phyloP scores from a whole-genome alignment of 306 rosid species.

The Dalbergia cultrata region DNA sequence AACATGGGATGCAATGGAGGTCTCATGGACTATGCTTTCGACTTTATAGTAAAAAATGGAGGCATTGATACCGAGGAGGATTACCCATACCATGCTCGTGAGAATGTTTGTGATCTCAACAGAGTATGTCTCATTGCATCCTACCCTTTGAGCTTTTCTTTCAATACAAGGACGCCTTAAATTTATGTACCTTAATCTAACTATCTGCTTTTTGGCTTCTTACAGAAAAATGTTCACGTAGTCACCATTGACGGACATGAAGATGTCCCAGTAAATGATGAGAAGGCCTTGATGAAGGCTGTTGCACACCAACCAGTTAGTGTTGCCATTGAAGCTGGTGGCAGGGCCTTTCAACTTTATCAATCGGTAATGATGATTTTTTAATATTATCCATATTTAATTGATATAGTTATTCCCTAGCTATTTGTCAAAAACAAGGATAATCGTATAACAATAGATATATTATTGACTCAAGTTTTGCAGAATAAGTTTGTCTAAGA shows the following conservation, averaged over 20 bases:
- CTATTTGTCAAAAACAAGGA: not conserved
- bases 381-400: not conserved
- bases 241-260: slow-evolving; percentile 83
- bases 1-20: slow-evolving; percentile 98
- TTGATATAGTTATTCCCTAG: not conserved
- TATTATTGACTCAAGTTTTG: not conserved
- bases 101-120: slow-evolving; percentile 69
- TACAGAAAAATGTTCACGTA: slow-evolving; percentile 73
- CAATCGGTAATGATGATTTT: slow-evolving; percentile 56
- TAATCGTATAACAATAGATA: not conserved
- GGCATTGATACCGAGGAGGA: slow-evolving; percentile 86
- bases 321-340: slow-evolving; percentile 97
- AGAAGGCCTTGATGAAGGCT: slow-evolving; percentile 77
- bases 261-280: slow-evolving; percentile 83
- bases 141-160: not conserved
- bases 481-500: slow-evolving; percentile 7
- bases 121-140: slow-evolving; percentile 54
- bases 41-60: slow-evolving; percentile 78
- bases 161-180: not conserved
- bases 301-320: slow-evolving; percentile 80
- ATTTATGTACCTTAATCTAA: not conserved
- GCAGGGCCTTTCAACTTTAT: slow-evolving; percentile 89
- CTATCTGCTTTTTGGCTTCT: not conserved
- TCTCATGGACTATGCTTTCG: slow-evolving; percentile 89
- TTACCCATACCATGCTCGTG: slow-evolving; percentile 75